A percentile compares a stretch with the other conserved stretches of the same genome.
phyloP scores from a whole-genome alignment of 1,284 basidiomycete genomes.

The Agroathelia rolfsii region DNA sequence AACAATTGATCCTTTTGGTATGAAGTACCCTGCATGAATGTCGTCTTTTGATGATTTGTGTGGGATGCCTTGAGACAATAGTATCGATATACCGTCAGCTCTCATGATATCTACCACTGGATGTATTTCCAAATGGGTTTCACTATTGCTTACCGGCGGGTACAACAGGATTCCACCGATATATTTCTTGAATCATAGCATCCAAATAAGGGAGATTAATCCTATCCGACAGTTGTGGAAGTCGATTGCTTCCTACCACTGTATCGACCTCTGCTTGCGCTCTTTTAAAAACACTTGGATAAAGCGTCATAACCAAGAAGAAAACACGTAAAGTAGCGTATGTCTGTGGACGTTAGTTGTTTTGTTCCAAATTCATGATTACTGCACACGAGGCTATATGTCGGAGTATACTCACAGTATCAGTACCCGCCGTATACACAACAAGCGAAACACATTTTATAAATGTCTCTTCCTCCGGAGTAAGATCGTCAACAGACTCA shows the following conservation, averaged over 20 bases:
- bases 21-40: constrained; percentile 38
- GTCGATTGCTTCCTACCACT: constrained; percentile 47
- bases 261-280: constrained; percentile 57
- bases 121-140: too few relatives aligned
- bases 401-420: constrained; percentile 31
- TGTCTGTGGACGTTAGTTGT: constrained; percentile 22
- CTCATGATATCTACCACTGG: too few relatives aligned
- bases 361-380: too few relatives aligned
- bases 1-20: constrained; percentile 41
- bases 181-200: constrained; percentile 50
- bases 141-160: constrained; percentile 31
- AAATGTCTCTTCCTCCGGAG: constrained; percentile 38
- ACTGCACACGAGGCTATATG: background rate
- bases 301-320: constrained; percentile 42
- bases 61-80: constrained; percentile 31
- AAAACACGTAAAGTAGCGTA: constrained; percentile 41
- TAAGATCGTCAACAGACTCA: constrained; percentile 33
- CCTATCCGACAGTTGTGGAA: constrained; percentile 54
- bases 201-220: constrained; percentile 48
- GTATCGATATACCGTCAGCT: too few relatives aligned
- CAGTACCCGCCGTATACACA: constrained; percentile 47
- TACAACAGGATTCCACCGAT: constrained; percentile 49
- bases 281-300: constrained; percentile 37
- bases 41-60: constrained; percentile 47
- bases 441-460: constrained; percentile 54